Conservation (phyloP, 1,139 yeast genomes). For the Suhomyces bribrorum region DNA sequence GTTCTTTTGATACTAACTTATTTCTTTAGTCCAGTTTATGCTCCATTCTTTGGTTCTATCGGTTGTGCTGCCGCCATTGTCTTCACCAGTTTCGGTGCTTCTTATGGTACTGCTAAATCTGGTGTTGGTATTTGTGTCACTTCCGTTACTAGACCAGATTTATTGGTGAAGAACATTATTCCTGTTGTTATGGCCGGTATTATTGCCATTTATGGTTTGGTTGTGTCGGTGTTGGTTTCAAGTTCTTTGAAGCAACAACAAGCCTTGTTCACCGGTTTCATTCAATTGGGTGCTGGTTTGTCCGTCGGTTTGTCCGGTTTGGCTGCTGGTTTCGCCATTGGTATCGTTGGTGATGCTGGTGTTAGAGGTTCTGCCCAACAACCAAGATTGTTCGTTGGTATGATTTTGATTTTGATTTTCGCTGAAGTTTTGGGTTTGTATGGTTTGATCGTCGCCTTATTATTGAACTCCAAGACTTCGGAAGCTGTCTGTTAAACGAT, state of each 20-base stretch:
- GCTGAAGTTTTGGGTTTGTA: conserved; percentile 98
- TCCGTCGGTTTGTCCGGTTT: conserved; percentile 96
- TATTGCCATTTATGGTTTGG: conserved; percentile 97
- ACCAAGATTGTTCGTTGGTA: conserved; percentile 96
- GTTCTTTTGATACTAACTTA: conserved; percentile 22
- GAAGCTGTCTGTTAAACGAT: conserved; percentile 70
- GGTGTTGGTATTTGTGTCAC: conserved; percentile 99
- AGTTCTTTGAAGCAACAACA: conserved; percentile 87
- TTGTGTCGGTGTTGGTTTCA: conserved; percentile 92
- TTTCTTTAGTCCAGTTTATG: conserved; percentile 67
- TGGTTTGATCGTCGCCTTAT: conserved; percentile 95
- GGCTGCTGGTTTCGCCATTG: conserved; percentile 98
- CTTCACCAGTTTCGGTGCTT: conserved; percentile 98
- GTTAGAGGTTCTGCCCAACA: conserved; percentile 96
- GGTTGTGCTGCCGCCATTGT: conserved; percentile 99
- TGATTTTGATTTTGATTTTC: conserved; percentile 94
- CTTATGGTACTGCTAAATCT: conserved; percentile 98
- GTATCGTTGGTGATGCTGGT: conserved; percentile 98
- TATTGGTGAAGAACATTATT: conserved; percentile 83
- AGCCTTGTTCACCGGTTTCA: conserved; percentile 95
- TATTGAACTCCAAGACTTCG: conserved; percentile 95
- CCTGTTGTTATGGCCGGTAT: conserved; percentile 99
- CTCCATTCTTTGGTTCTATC: conserved; percentile 95
- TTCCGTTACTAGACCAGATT: conserved; percentile 95
- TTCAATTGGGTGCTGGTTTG: conserved; percentile 97